These are phyloP conservation scores for Quercus lobata DNA, from an alignment of 331 rosid species.

Conservation along the genomic window DNA sequence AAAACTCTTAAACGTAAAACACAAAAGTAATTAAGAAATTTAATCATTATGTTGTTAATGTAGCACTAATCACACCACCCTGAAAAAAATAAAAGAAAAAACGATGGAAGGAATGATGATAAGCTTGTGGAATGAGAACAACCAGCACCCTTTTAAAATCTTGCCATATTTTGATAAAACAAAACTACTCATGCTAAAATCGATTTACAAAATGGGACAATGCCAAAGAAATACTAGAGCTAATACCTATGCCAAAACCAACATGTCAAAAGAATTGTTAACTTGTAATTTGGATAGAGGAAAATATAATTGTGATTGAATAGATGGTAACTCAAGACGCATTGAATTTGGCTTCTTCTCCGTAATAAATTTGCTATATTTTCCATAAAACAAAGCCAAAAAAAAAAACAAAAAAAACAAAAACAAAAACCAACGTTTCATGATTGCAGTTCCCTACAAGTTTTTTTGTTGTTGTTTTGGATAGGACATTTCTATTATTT, in stretches of 20 bases:
- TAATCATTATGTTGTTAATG: no score
- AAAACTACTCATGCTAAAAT: neutral
- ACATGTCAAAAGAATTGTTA: neutral
- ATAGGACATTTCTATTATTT: neutral
- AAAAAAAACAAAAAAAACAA: rapidly evolving
- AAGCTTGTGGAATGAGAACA: neutral
- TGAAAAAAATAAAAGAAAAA: no score
- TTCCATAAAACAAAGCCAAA: no score
- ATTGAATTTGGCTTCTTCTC: no score
- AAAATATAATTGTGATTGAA: no score
- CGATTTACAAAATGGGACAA: neutral
- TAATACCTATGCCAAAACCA: neutral
- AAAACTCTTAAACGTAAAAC: no score
- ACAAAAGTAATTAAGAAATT: no score
- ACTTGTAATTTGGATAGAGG: no score
- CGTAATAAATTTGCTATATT: no score
- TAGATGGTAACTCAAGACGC: no score
- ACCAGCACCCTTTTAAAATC: neutral
- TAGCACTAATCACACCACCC: no score
- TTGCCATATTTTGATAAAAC: neutral
- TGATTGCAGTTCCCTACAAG: neutral
- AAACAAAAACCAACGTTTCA: neutral
- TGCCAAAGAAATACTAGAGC: neutral
- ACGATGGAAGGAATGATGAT: no score
- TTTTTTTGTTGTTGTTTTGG: neutral